Conservation (phyloP, 192 early-diverging fungal species). For the Spizellomyces punctatus region DNA sequence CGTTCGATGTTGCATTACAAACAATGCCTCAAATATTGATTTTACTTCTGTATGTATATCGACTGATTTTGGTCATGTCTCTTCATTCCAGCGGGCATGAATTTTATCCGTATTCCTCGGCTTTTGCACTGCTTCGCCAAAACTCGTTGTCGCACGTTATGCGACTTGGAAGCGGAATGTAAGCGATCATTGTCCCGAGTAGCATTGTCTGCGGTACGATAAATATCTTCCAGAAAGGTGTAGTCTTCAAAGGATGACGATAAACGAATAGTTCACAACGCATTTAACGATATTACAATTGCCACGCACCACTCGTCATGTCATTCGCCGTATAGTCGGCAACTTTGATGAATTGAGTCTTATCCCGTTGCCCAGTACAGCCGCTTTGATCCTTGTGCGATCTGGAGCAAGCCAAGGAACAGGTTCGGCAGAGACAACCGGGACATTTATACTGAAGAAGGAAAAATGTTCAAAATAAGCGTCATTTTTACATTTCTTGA, state of each 20-base stretch:
- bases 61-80: constrained; percentile 56
- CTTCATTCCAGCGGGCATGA: constrained; percentile 60
- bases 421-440: constrained; percentile 62
- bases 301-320: constrained; percentile 67
- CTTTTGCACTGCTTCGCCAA: constrained; percentile 7
- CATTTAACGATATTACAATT: background rate
- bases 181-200: constrained; percentile 44
- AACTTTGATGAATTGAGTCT: constrained; percentile 61
- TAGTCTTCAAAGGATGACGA: constrained; percentile 49
- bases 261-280: background rate
- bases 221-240: constrained; percentile 66
- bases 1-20: background rate
- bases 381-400: constrained; percentile 59
- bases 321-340: constrained; percentile 62
- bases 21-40: background rate
- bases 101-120: constrained; percentile 30
- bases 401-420: constrained; percentile 69
- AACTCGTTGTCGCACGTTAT: constrained; percentile 6
- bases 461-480: background rate
- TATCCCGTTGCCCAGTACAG: constrained; percentile 67
- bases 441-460: constrained; percentile 66
- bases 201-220: constrained; percentile 54
- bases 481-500: background rate
- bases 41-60: constrained; percentile 55
- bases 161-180: background rate